Percentiles rank a stretch among this genome's conserved stretches.
These are phyloP conservation scores for Xylaria sp. DNA, from an alignment of 2,329 filamentous ascomycete genomes.

Conservation along the genomic window DNA sequence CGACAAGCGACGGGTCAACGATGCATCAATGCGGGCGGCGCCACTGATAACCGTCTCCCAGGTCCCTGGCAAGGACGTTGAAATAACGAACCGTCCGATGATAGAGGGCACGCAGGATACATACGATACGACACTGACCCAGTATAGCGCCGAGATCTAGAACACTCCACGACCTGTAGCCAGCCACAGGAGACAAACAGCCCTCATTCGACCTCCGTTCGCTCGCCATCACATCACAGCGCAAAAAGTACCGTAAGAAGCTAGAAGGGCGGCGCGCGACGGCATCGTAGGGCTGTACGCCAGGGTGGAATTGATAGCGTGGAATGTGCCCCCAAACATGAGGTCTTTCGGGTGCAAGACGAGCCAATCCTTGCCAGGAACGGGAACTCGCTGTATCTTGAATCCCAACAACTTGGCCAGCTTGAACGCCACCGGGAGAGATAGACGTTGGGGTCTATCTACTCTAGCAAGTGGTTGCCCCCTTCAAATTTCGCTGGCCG, in stretches of 20 bases:
- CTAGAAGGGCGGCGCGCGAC: background rate
- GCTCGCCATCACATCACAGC: background rate
- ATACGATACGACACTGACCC: background rate
- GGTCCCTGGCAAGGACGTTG: slow-evolving; percentile 22
- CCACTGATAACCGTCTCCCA: slow-evolving; percentile 27
- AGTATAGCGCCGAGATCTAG: slow-evolving; percentile 25
- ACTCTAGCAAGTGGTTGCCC: background rate
- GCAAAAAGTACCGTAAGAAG: background rate
- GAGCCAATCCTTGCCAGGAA: slow-evolving; percentile 28
- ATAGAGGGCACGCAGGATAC: background rate
- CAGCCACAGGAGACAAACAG: slow-evolving; percentile 22
- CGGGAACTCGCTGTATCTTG: slow-evolving; percentile 17
- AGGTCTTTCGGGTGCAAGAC: slow-evolving; percentile 27
- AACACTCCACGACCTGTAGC: slow-evolving; percentile 27
- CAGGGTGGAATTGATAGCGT: slow-evolving; percentile 2
- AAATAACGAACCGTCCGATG: slow-evolving; percentile 8
- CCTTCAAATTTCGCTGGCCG: slow-evolving; percentile 23
- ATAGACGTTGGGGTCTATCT: slow-evolving; percentile 1
- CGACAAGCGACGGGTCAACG: slow-evolving; percentile 5
- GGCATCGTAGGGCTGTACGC: slow-evolving; percentile 9
- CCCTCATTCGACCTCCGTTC: slow-evolving; percentile 19
- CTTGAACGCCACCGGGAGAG: slow-evolving; percentile 25
- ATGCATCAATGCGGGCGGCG: slow-evolving; percentile 24
- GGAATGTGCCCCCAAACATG: slow-evolving; percentile 14
- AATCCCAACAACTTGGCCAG: slow-evolving; percentile 6